These are phyloP conservation scores for Pseudisothecium myosuroides DNA, from an alignment of 225 moss, liverwort and hornwort species.

Conservation along the genomic window DNA sequence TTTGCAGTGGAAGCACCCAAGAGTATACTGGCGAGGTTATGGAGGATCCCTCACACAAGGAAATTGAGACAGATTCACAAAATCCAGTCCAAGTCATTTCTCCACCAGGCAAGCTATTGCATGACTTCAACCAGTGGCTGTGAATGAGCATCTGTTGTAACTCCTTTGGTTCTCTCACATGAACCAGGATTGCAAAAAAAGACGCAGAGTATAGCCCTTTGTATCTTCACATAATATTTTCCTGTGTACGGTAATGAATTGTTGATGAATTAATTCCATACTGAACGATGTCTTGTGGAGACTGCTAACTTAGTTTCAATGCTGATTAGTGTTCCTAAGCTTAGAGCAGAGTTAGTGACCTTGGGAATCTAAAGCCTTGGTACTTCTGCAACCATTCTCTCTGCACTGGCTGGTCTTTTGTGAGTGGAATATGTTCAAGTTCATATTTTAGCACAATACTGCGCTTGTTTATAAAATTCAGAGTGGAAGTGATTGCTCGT, in stretches of 20 bases:
- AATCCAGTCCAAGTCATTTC: neutral
- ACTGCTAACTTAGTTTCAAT: neutral
- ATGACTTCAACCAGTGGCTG: neutral
- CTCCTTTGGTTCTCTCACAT: constrained; percentile 6
- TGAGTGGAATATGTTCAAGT: neutral
- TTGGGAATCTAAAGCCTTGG: constrained; percentile 35
- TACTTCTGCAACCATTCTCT: constrained; percentile 40
- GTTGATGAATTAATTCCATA: neutral
- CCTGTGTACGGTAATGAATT: neutral
- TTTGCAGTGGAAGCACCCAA: constrained; percentile 14
- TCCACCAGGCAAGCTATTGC: constrained; percentile 1
- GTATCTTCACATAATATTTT: constrained; percentile 16
- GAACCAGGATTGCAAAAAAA: neutral
- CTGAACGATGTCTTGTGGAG: neutral
- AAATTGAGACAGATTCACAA: constrained; percentile 8
- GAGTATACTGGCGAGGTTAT: neutral
- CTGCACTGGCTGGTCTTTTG: constrained; percentile 27
- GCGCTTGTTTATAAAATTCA: neutral
- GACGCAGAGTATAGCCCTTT: constrained; percentile 23
- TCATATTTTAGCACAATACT: neutral
- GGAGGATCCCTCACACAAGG: constrained; percentile 12
- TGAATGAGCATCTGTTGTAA: neutral
- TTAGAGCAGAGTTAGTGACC: constrained; percentile 24
- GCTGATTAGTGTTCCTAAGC: constrained; percentile 9
- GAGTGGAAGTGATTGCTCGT: neutral